Base-by-base conservation (phyloP, 2,329 filamentous ascomycete genomes). In the Botrytis fragariae region DNA sequence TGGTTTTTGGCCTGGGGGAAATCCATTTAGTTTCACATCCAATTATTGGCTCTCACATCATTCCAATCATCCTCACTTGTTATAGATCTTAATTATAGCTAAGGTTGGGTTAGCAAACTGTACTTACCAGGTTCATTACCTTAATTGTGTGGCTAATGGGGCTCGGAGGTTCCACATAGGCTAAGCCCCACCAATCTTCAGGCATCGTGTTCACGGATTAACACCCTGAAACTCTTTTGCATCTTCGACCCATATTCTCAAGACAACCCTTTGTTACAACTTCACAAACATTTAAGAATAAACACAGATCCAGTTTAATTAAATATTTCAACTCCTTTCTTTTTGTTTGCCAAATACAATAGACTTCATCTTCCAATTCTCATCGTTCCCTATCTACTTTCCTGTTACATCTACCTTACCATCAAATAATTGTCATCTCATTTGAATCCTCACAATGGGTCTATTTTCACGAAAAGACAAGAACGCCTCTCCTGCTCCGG, bases 401-500 rank as follows among this genome's bases (percentile, higher is more conserved):
- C 29, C 25, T 35, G 6, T n/a, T 25, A 29, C 20, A 22, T 25
- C n/a, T 68, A 57, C 35, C 48, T 68, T 22, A 25, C 35, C 29
- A 8, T 18, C 48, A 42, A 57, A 57, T 54, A 29, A 48, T 65
- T 35, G 25, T 14, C 48, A 54, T 20, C 29, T 39, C 37, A 14
- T 44, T 44, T 45, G 22, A 37, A 69, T 69, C 39, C 4, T 42
- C 54, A 72, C 51, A 16, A 72, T 63, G 62, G 63, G 73, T 63
- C 84, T 89, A 69, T 89, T 89, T 78, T 83, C 86, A 76, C 76
- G 77, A 39, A 79, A 77, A 60, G 78, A 77, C 76, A 88, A 88
- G 83, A 88, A 87, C 79, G 82, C 84, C 57, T 84, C 85, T 9
- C 82, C 84, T 71, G 82, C 84, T n/a, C 79, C 77, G 39, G 73